Evolutionary conservation across 352 stramenopile species (phyloP).

Genomic region (Globisporangium ultimum): DNA sequence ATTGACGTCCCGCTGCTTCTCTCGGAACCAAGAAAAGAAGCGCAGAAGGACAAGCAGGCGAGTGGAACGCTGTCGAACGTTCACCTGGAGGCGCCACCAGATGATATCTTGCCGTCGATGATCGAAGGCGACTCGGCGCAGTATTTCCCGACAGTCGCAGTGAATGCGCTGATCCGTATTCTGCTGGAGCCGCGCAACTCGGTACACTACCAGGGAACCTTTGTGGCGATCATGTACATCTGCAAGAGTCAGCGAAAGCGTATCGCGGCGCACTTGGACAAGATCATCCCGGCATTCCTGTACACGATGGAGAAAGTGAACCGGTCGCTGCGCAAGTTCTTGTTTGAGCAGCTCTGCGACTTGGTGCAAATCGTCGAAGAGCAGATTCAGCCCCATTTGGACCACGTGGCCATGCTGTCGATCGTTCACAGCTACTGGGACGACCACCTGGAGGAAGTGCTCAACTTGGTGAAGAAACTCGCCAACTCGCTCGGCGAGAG

Average conservation of each 20-base stretch:
- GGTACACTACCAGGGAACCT: slow-evolving; percentile 96
- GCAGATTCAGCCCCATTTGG: slow-evolving; percentile 91
- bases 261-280: slow-evolving; percentile 94
- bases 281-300: slow-evolving; percentile 97
- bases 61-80: slow-evolving; percentile 64
- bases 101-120: slow-evolving; percentile 81
- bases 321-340: slow-evolving; percentile 88
- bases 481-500: slow-evolving; percentile 78
- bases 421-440: slow-evolving; percentile 86
- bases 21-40: slow-evolving; percentile 47
- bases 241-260: slow-evolving; percentile 95
- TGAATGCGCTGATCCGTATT: slow-evolving; percentile 97
- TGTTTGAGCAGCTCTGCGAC: slow-evolving; percentile 95
- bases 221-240: slow-evolving; percentile 99
- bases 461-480: slow-evolving; percentile 95
- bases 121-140: slow-evolving; percentile 80
- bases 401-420: slow-evolving; percentile 78
- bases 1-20: slow-evolving; percentile 48
- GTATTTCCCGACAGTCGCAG: slow-evolving; percentile 96
- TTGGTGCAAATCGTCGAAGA: slow-evolving; percentile 97
- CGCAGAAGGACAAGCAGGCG: slow-evolving; percentile 70
- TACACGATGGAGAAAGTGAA: slow-evolving; percentile 90
- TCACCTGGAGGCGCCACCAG: slow-evolving; percentile 56
- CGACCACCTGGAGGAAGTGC: slow-evolving; percentile 95
- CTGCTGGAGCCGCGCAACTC: slow-evolving; percentile 95